Base-by-base conservation (phyloP, 495 filamentous ascomycete genomes). In the Pyrenopolyporus hunteri region DNA sequence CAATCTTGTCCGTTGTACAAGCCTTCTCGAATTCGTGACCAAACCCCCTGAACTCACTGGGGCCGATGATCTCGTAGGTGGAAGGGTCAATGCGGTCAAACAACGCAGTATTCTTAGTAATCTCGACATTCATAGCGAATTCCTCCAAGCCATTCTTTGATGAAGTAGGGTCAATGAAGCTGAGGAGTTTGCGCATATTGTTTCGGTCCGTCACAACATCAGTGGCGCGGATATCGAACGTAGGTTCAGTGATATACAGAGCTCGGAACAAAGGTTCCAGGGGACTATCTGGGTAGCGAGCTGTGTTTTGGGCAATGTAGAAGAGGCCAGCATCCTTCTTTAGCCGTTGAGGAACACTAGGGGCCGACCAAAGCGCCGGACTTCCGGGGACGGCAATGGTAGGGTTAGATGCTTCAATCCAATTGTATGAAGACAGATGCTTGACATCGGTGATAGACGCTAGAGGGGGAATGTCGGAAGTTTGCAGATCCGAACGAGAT, bases 261-360 rank as follows among this genome's bases (percentile, higher is more conserved):
- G 82, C 71, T 39, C 77, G 77, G 59, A 85, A 83, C 0, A 83
- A 70, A 0, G 81, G 78, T 51, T 85, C 79, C 1, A 85, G 71
- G 0, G 78, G 78, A 49, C 64, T 71, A 4, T 63, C 51, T 2
- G 82, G 82, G 51, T 74, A 67, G 11, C 70, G 74, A 37, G 71
- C 75, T 32, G 75, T 73, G 59, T 80, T 80, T 44, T 79, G 77
- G 35, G 66, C 72, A 49, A 78, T 73, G 50, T 73, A 78, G 14
- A 74, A 28, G 6, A 68, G 63, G 35, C 78, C 77, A 8, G 68
- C 61, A 59, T 80, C 77, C 35, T 74, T 71, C 9, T 66, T 62
- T 13, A 77, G 50, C 16, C 37, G 59, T 23, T 37, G 44, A 44
- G 69, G 29, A 31, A 20, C 28, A 23, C 20, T 47, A 0, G 73